Base-by-base conservation (phyloP, 208 protist genomes). In the Wallacemonas collosoma region DNA sequence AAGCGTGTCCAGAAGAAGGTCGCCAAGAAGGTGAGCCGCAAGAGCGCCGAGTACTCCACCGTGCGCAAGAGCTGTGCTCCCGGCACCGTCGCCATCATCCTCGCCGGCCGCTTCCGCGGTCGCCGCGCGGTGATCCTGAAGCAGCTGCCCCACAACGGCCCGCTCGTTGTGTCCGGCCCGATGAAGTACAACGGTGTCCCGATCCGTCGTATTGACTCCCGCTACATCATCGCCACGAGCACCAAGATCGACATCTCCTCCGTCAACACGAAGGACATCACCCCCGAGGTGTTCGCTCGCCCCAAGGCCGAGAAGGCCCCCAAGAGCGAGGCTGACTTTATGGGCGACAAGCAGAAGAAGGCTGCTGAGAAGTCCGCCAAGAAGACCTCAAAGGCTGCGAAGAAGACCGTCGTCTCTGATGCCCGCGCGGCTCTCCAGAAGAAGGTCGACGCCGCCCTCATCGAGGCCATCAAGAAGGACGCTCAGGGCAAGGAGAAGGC, bases 61-160 rank as follows among this genome's bases (percentile, higher is more conserved):
- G 72, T 90, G 56, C 81, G 85, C 73, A 87, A 88, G 82, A 87
- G 80, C 76, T 84, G 77, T 74, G 65, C 75, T 4, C 82, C 86
- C 2, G 83, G 84, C 73, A 81, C 75, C 62, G 72, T 87, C 71
- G 85, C 81, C 60, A 90, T 90, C 76, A 85, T 99, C 72, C 91
- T 99, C 38, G 93, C 98, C 56, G 99, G 99, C 68, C 90, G 88
- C 73, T 99, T 98, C 87, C 88, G 94, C 80, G 98, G 98, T 73
- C 91, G 97, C 78, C 95, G 98, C 71, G 98, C 98, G n/a, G 96
- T 99, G 36, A 97, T 99, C 81, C 89, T 99, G 43, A 99, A 99
- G 88, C 95, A 99, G 89, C 92, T 99, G 63, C 79, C 91, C 44
- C 43, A 85, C 56, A 98, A 97, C 70, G 98, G 98, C 71, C 89